Evolutionary conservation across 768 basidiomycete species (phyloP).

Genomic region (Hortiboletus flavorubellus): DNA sequence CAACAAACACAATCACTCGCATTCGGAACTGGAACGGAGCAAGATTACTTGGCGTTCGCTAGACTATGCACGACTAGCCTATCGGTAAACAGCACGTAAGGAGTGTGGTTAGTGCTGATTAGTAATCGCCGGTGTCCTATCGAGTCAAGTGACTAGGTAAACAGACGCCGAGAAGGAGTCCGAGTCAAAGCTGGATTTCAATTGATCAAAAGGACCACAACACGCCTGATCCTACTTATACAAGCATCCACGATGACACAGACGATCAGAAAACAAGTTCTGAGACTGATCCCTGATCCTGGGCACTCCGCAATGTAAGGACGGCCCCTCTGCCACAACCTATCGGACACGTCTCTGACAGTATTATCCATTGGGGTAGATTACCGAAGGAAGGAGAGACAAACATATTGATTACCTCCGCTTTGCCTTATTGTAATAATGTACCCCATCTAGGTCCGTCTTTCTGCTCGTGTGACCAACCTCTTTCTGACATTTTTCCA

Average conservation of each 20-base stretch:
- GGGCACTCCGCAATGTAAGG: constrained; percentile 48
- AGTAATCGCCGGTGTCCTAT: constrained; percentile 9
- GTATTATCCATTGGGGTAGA: constrained; percentile 30
- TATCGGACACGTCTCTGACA: not conserved
- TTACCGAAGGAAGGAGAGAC: constrained; percentile 81
- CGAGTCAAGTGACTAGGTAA: not conserved
- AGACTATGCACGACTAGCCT: no score
- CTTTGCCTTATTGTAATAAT: constrained; percentile 95
- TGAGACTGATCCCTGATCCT: constrained; percentile 51
- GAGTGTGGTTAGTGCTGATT: constrained; percentile 10
- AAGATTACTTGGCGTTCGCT: not conserved
- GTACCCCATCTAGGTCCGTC: constrained; percentile 87
- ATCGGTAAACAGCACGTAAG: not conserved
- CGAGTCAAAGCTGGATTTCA: constrained; percentile 8
- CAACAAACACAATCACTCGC: not conserved
- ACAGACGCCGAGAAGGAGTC: not conserved
- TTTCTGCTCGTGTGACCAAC: constrained; percentile 4
- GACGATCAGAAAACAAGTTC: constrained; percentile 51
- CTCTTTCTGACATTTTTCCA: constrained; percentile 2
- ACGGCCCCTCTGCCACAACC: not conserved
- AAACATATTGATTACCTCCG: constrained; percentile 92
- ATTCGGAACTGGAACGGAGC: no score
- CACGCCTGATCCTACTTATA: not conserved
- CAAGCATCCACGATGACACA: constrained; percentile 40
- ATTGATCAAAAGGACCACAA: constrained; percentile 1